Conservation (phyloP, 371 early-diverging fungal species). For the Batrachochytrium dendrobatidis region DNA sequence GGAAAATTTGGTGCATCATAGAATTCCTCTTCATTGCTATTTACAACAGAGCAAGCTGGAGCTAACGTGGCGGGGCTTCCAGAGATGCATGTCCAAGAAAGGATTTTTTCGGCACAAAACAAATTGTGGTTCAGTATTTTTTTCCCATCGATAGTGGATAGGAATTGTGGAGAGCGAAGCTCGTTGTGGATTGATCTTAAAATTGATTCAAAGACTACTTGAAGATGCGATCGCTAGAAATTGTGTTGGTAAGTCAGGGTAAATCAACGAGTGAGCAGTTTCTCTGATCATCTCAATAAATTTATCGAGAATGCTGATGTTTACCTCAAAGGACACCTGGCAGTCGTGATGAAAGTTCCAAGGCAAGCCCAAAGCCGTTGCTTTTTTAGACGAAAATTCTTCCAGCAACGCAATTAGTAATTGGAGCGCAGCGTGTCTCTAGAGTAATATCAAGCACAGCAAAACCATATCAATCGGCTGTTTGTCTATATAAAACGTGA, state of each 20-base stretch:
- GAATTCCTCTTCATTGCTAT: not conserved
- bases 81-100: not conserved
- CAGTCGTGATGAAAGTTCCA: slow-evolving; percentile 82
- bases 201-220: not conserved
- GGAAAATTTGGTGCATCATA: not conserved
- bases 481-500: too few species aligned
- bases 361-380: not conserved
- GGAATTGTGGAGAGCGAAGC: not conserved
- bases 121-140: not conserved
- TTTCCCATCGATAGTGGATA: not conserved
- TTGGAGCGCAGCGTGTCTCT: slow-evolving; percentile 64
- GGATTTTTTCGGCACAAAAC: not conserved
- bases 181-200: not conserved
- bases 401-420: slow-evolving; percentile 44
- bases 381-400: not conserved
- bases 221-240: not conserved
- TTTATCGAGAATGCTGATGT: slow-evolving; percentile 85
- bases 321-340: slow-evolving; percentile 92
- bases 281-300: slow-evolving; percentile 88
- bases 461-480: not conserved
- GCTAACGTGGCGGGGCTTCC: not conserved
- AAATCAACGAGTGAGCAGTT: slow-evolving; percentile 70
- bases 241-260: not conserved
- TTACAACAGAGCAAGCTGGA: not conserved
- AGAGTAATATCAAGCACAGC: not conserved